A percentile compares a stretch with the other conserved stretches of the same genome.
phyloP scores from a whole-genome alignment of 1,139 yeast species.

The Martiniozyma asiatica region DNA sequence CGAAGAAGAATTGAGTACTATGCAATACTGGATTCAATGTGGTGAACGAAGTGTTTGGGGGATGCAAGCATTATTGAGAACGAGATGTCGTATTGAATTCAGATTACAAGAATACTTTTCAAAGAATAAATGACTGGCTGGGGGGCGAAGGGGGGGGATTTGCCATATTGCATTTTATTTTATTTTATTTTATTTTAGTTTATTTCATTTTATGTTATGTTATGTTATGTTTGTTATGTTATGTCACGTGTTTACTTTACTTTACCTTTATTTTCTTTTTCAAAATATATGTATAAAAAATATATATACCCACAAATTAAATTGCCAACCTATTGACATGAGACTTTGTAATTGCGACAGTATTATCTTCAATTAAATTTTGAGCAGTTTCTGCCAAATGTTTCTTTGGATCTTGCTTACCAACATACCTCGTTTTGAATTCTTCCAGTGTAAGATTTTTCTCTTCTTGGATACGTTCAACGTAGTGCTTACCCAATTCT shows the following conservation, averaged over 20 bases:
- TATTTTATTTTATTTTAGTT: too few relatives aligned
- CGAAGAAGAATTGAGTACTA: conserved; percentile 34
- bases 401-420: conserved; percentile 97
- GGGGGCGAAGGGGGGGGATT: too few relatives aligned
- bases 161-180: too few relatives aligned
- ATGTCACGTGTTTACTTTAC: too few relatives aligned
- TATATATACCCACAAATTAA: too few relatives aligned
- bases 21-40: conserved; percentile 79
- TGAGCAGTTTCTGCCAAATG: conserved; percentile 89
- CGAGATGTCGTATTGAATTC: conserved; percentile 84
- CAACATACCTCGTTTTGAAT: conserved; percentile 89
- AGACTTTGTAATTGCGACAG: conserved; percentile 76
- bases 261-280: too few relatives aligned
- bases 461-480: conserved; percentile 86
- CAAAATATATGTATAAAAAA: too few relatives aligned
- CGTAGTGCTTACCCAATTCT: conserved; percentile 81
- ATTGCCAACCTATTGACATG: conserved; percentile 84
- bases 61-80: conserved; percentile 69
- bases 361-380: conserved; percentile 74
- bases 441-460: conserved; percentile 80
- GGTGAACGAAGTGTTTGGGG: conserved; percentile 97
- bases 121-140: conserved; percentile 25
- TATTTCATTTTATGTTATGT: too few relatives aligned
- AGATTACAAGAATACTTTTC: conserved; percentile 68
- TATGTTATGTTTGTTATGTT: too few relatives aligned